These are phyloP conservation scores for Cystobasidium tubakii DNA, from an alignment of 768 basidiomycete genomes.

Conservation along the genomic window DNA sequence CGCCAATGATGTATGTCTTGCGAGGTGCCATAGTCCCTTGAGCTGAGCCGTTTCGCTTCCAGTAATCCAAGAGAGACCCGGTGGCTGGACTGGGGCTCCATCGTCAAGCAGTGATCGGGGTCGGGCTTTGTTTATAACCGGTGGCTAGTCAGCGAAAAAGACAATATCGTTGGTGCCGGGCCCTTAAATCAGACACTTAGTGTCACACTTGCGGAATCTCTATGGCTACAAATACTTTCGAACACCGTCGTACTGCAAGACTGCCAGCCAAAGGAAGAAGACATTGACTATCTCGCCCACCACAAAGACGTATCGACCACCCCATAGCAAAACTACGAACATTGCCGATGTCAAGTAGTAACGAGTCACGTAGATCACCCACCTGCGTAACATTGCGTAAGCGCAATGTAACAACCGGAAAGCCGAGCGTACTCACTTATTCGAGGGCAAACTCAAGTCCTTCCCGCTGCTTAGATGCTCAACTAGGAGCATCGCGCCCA, in stretches of 20 bases:
- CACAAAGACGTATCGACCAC: neutral
- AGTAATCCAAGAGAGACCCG: no score
- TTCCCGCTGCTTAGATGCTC: conserved; percentile 41
- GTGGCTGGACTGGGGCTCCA: neutral
- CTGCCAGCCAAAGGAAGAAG: neutral
- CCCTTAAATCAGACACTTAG: no score
- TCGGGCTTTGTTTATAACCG: neutral
- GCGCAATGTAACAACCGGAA: no score
- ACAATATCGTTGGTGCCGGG: no score
- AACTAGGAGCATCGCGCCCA: conserved; percentile 44
- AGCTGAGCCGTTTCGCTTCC: no score
- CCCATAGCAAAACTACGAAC: neutral
- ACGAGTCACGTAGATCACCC: neutral
- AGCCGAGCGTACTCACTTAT: neutral
- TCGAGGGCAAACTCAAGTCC: conserved; percentile 10
- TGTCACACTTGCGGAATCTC: no score
- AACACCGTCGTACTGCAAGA: conserved; percentile 4
- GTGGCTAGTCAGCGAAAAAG: no score
- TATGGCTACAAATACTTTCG: conserved; percentile 6
- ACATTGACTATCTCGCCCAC: conserved; percentile 9
- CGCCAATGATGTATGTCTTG: conserved; percentile 56
- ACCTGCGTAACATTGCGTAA: neutral
- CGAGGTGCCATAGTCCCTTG: neutral
- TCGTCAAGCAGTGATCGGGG: no score
- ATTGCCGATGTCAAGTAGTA: neutral